Percentiles rank a stretch among this genome's conserved stretches.
Evolutionary conservation across 345 rosid genomes (phyloP).

Genomic region (Eucalyptus polyanthemos): DNA sequence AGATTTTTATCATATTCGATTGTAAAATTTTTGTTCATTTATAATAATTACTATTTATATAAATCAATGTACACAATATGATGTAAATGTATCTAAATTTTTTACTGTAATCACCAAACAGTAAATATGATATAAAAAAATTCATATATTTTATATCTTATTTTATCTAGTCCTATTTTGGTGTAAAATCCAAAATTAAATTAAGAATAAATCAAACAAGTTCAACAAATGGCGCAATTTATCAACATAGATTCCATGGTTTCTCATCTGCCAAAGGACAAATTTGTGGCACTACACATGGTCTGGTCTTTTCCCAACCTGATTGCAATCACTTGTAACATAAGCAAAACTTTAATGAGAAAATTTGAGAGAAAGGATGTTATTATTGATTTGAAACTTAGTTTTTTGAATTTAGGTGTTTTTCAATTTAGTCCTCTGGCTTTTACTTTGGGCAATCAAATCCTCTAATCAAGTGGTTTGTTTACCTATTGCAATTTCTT

Average conservation of each 20-base stretch:
- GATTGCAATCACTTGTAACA: background rate
- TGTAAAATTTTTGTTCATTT: too few relatives aligned
- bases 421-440: background rate
- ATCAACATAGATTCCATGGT: background rate
- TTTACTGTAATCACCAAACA: fast-evolving
- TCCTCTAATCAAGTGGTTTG: background rate
- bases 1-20: fast-evolving
- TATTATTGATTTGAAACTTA: background rate
- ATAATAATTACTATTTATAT: too few relatives aligned
- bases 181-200: too few relatives aligned
- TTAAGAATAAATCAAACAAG: background rate
- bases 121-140: too few relatives aligned
- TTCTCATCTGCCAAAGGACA: background rate
- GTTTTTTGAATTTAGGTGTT: background rate
- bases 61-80: too few relatives aligned
- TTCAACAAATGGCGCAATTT: background rate
- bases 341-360: background rate
- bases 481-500: background rate
- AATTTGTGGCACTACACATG: background rate
- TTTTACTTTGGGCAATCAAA: background rate
- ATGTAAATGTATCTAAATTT: too few relatives aligned
- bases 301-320: background rate
- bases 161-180: fast-evolving
- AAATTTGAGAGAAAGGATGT: background rate
- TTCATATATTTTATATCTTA: too few relatives aligned